Percentiles rank a stretch among this genome's conserved stretches.
Evolutionary conservation across 352 stramenopile species (phyloP).

Genomic region (Phytophthora pseudosyringae): DNA sequence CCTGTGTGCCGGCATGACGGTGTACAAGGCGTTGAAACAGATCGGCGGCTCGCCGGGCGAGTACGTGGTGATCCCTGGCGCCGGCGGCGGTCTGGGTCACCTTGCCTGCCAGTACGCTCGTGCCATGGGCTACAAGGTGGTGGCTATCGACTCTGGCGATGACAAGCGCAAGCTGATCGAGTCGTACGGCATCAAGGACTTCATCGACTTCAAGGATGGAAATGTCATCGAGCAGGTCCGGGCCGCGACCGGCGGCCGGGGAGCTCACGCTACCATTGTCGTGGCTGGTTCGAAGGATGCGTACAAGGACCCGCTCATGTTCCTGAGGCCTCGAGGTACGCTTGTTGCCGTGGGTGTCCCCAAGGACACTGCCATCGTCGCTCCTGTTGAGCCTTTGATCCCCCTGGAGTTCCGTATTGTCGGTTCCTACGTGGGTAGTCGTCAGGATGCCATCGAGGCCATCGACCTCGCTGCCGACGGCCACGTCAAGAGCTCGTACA

Average conservation of each 20-base stretch:
- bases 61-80: slow-evolving; percentile 68
- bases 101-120: slow-evolving; percentile 80
- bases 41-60: slow-evolving; percentile 52
- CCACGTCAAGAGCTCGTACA: slow-evolving; percentile 49
- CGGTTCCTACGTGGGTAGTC: slow-evolving; percentile 61
- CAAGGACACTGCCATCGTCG: slow-evolving; percentile 51
- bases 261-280: slow-evolving; percentile 76
- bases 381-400: slow-evolving; percentile 43
- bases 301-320: slow-evolving; percentile 61
- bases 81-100: slow-evolving; percentile 83
- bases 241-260: slow-evolving; percentile 46
- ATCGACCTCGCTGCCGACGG: slow-evolving; percentile 55
- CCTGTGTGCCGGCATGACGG: slow-evolving; percentile 89
- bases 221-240: slow-evolving; percentile 54
- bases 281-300: slow-evolving; percentile 65
- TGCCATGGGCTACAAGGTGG: slow-evolving; percentile 73
- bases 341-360: slow-evolving; percentile 79
- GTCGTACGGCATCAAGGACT: slow-evolving; percentile 70
- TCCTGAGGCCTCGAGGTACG: slow-evolving; percentile 70
- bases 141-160: slow-evolving; percentile 71
- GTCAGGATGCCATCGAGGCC: slow-evolving; percentile 62
- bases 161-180: slow-evolving; percentile 69
- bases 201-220: slow-evolving; percentile 76
- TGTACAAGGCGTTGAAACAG: slow-evolving; percentile 83
- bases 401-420: slow-evolving; percentile 54